Conservation (phyloP, 345 rosid genomes). For the Eucalyptus viminalis region DNA sequence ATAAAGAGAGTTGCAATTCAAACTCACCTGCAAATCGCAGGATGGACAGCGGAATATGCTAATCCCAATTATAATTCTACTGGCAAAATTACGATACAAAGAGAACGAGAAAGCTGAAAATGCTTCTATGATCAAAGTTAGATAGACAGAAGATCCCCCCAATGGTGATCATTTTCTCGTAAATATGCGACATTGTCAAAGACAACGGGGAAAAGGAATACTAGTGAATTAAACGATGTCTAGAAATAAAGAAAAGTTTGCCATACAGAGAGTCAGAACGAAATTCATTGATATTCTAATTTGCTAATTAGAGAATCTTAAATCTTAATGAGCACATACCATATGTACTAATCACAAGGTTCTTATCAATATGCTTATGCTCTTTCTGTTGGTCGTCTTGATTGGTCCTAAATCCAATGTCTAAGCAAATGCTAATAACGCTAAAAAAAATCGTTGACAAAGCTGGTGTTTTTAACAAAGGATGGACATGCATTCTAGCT, state of each 20-base stretch:
- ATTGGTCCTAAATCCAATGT: not conserved
- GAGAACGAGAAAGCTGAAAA: not conserved
- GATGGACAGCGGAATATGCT: not conserved
- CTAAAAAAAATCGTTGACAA: not conserved
- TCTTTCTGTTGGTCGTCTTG: not conserved
- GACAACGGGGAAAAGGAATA: not conserved
- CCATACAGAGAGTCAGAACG: not conserved
- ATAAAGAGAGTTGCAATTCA: not conserved
- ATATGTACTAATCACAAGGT: not conserved
- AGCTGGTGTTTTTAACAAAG: not conserved
- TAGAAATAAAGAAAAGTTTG: not conserved
- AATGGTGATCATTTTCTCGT: not conserved
- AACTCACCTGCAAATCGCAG: not conserved
- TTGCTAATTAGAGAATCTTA: not conserved
- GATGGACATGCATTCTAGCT: not conserved
- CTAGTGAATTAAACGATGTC: not conserved
- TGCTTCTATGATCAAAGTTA: not conserved
- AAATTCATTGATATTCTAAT: not conserved
- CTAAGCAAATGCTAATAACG: not conserved
- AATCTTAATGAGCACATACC: not conserved
- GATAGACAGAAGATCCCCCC: not conserved
- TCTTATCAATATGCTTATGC: not conserved
- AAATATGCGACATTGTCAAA: not conserved
- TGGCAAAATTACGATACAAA: not conserved
- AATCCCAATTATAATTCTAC: not conserved